phyloP scores from a whole-genome alignment of 1,284 basidiomycete species.

The Amylostereum chailletii region DNA sequence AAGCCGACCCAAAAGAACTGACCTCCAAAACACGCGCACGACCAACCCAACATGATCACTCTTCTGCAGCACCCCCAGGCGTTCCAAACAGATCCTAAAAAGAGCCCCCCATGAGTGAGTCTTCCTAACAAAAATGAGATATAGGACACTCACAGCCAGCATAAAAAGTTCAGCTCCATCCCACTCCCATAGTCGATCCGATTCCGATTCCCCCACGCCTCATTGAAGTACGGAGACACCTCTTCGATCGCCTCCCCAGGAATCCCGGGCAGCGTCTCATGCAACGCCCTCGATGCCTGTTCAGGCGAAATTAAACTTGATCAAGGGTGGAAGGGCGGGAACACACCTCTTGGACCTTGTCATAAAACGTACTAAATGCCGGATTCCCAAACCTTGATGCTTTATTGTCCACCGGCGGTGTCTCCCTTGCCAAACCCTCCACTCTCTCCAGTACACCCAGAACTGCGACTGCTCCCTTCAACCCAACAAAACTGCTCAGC shows the following conservation, averaged over 20 bases:
- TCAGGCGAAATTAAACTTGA: not conserved
- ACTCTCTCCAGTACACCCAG: constrained; percentile 62
- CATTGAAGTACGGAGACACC: constrained; percentile 74
- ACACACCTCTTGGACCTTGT: constrained; percentile 65
- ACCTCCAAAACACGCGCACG: constrained; percentile 87
- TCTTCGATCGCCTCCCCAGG: constrained; percentile 55
- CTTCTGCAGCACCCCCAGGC: constrained; percentile 58
- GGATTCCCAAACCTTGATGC: constrained; percentile 96
- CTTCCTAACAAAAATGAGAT: not conserved
- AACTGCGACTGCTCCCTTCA: constrained; percentile 58
- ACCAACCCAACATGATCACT: constrained; percentile 77
- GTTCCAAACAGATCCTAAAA: constrained; percentile 72
- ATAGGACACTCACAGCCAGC: constrained; percentile 73
- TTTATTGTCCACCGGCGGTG: constrained; percentile 85
- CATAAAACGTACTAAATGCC: constrained; percentile 89
- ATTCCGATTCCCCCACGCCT: constrained; percentile 87
- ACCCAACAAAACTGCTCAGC: constrained; percentile 1
- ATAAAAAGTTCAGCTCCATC: constrained; percentile 97
- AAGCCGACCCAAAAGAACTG: constrained; percentile 9
- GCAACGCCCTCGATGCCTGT: constrained; percentile 42
- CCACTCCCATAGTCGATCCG: constrained; percentile 98
- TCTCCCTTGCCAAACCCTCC: constrained; percentile 55
- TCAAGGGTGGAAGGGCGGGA: not conserved
- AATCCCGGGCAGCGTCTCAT: constrained; percentile 49
- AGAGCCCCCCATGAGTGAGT: constrained; percentile 1